Base-by-base conservation (phyloP, 495 filamentous ascomycete species). In the Daldinia bambusicola region DNA sequence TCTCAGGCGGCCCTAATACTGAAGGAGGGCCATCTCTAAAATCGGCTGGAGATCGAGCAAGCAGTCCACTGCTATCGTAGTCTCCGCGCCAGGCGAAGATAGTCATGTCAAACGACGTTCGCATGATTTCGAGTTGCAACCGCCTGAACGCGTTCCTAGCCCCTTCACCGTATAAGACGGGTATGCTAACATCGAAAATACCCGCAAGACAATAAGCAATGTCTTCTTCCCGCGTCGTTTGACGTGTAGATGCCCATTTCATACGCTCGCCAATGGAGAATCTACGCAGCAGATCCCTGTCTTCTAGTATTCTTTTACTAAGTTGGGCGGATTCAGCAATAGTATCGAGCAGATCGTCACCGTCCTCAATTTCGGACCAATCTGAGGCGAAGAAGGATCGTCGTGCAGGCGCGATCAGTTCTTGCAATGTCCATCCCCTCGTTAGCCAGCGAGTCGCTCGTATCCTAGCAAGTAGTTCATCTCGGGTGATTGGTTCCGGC, bases 61-160 rank as follows among this genome's bases (percentile, higher is more conserved):
- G 4, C 5, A 65, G 37, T 4, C 67, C 67, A 10, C 61, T 65
- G 22, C 55, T 65, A 0, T 55, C 18, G 51, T 70, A 70, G 34
- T 66, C 20, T 13, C n/a, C 67, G 5, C 32, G 31, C 75, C 72
- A 76, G n/a, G 30, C 59, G 31, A 76, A 70, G 4, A 76, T 65
- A 4, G 72, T 72, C 67, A 66, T 70, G 40, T 70, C 67, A 3
- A 70, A 70, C 2, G 67, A 65, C 0, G 45, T 6, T 6, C 56
- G 60, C 61, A 70, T 70, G 7, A 76, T 66, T 22, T 74, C 70
- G 30, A 31, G 67, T 26, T 77, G 75, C 16, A 77, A 20, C 3
- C 73, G 60, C 32, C 52, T 63, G 34, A 71, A 74, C 0, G 71
- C 71, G 7, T 34, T 64, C 1, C 6, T 20, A 2, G 62, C 10